Percentiles rank a stretch among this genome's conserved stretches.
These are phyloP conservation scores for Phytophthora melonis DNA, from an alignment of 352 stramenopile genomes.

Conservation along the genomic window DNA sequence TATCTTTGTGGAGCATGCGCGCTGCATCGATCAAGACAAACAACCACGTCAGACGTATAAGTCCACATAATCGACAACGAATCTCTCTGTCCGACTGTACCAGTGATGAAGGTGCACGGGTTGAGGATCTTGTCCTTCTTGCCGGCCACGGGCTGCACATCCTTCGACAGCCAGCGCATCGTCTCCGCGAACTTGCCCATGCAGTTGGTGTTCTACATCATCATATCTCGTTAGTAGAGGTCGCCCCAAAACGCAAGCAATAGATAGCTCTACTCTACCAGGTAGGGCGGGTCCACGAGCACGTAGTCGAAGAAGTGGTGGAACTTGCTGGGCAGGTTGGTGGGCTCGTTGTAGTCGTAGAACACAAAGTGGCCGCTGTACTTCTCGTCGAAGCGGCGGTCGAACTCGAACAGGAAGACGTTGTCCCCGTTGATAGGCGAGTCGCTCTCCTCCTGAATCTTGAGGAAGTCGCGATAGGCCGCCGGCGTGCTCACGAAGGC, in stretches of 20 bases:
- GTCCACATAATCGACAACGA: not conserved
- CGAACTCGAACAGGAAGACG: slow-evolving; percentile 67
- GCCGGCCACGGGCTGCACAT: slow-evolving; percentile 38
- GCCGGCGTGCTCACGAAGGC: slow-evolving; percentile 67
- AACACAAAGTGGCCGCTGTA: slow-evolving; percentile 64
- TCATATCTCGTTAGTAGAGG: too few relatives aligned
- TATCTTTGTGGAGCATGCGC: slow-evolving; percentile 60
- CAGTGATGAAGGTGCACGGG: slow-evolving; percentile 65
- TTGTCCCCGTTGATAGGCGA: slow-evolving; percentile 40
- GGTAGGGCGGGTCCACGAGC: slow-evolving; percentile 62
- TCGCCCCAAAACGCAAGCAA: too few relatives aligned
- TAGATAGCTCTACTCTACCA: slow-evolving; percentile 35
- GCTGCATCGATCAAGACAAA: slow-evolving; percentile 30
- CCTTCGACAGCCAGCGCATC: slow-evolving; percentile 62
- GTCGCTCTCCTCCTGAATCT: slow-evolving; percentile 47
- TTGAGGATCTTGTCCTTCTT: slow-evolving; percentile 53
- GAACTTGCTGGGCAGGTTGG: slow-evolving; percentile 55
- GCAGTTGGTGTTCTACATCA: slow-evolving; percentile 56
- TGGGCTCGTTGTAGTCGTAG: slow-evolving; percentile 69
- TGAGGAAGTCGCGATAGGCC: slow-evolving; percentile 55
- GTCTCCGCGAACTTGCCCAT: slow-evolving; percentile 69
- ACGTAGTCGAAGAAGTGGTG: slow-evolving; percentile 72
- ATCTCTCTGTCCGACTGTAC: slow-evolving; percentile 21
- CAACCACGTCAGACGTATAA: slow-evolving; percentile 9
- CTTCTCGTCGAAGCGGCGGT: slow-evolving; percentile 63